Conservation (phyloP, 106 monocot genomes). For the Amphibolis antarctica region DNA sequence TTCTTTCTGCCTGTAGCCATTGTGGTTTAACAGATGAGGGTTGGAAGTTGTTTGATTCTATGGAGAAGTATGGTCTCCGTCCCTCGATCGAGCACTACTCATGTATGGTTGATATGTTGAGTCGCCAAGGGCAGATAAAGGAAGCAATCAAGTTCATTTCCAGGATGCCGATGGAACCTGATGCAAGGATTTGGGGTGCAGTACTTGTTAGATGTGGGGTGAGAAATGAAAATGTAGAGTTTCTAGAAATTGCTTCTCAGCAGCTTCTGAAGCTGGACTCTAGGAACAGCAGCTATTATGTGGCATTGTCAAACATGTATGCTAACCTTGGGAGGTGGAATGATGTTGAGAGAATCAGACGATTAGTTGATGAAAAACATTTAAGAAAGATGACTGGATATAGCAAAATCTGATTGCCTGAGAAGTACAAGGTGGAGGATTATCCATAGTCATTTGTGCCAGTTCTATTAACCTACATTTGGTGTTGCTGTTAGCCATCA, state of each 20-base stretch:
- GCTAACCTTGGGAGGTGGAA: constrained; percentile 28
- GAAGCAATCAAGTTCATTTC: constrained; percentile 29
- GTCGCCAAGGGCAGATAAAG: constrained; percentile 23
- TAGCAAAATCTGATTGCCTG: not conserved
- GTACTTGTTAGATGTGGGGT: constrained; percentile 30
- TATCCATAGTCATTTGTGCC: not conserved
- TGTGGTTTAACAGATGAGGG: constrained; percentile 41
- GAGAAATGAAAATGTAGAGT: constrained; percentile 11
- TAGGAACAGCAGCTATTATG: constrained; percentile 29
- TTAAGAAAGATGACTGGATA: constrained; percentile 26
- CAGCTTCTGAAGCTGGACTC: constrained; percentile 29
- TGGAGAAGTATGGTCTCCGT: constrained; percentile 27
- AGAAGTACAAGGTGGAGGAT: not conserved
- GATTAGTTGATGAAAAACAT: constrained; percentile 18
- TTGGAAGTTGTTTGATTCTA: constrained; percentile 30
- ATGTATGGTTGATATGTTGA: constrained; percentile 48
- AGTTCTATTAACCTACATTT: too few species aligned
- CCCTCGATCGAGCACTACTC: constrained; percentile 32
- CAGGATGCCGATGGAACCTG: constrained; percentile 34
- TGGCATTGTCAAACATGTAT: constrained; percentile 42
- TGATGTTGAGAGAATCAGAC: constrained; percentile 37
- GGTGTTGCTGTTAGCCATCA: too few species aligned
- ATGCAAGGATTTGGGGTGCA: constrained; percentile 27
- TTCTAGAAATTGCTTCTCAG: constrained; percentile 28
- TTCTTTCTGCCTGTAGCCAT: constrained; percentile 43